phyloP scores from a whole-genome alignment of 371 early-diverging fungal genomes.

The Saksenaea oblongispora region DNA sequence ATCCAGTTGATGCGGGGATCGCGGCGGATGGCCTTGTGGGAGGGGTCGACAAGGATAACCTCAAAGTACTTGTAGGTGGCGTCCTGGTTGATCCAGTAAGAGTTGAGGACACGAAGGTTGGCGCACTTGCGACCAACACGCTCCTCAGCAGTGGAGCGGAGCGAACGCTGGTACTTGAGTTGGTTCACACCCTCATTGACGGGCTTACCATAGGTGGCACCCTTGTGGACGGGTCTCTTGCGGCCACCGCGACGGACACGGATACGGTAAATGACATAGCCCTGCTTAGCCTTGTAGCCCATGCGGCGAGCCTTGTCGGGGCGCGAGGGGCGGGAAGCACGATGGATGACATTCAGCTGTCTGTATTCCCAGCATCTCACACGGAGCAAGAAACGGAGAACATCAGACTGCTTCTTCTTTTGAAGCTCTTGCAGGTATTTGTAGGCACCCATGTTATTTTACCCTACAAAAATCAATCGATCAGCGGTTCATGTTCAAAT shows the following conservation, averaged over 20 bases:
- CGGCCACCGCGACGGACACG: conserved; percentile 99
- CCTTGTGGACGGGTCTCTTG: conserved; percentile 96
- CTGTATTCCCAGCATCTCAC: conserved; percentile 99
- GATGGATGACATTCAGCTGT: conserved; percentile 96
- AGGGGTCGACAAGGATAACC: conserved; percentile 98
- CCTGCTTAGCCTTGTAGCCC: conserved; percentile 99
- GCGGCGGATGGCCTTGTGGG: conserved; percentile 96
- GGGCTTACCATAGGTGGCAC: conserved; percentile 98
- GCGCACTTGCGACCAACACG: conserved; percentile 95
- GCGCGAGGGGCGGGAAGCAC: conserved; percentile 97
- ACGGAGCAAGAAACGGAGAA: conserved; percentile 97
- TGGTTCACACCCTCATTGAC: conserved; percentile 96
- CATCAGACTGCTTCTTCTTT: conserved; percentile 99
- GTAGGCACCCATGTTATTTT: conserved; percentile 57
- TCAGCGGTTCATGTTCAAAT: background rate
- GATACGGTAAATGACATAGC: conserved; percentile 97
- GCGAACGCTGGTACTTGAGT: conserved; percentile 95
- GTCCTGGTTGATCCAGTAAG: conserved; percentile 99
- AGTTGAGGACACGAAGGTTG: conserved; percentile 97
- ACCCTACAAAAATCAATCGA: background rate
- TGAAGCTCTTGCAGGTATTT: conserved; percentile 98
- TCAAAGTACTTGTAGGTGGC: conserved; percentile 99
- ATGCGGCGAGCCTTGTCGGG: conserved; percentile 99
- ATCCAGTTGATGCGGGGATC: conserved; percentile 99
- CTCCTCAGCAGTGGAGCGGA: conserved; percentile 95